Evolutionary conservation across 768 basidiomycete genomes (phyloP).

Genomic region (Mycena olivaceomarginata): DNA sequence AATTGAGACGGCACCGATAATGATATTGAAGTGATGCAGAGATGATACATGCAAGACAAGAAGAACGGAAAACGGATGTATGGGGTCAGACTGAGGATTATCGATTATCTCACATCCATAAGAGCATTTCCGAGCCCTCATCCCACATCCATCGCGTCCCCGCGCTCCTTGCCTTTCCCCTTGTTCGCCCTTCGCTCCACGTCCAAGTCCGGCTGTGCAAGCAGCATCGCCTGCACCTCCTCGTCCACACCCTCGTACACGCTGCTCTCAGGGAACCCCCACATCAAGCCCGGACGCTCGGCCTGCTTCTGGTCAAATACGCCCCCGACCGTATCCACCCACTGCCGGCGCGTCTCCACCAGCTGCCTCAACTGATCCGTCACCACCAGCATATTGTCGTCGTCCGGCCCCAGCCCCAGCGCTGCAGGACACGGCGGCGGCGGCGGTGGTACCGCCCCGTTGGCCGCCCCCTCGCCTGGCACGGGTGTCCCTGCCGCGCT

Average conservation of each 20-base stretch:
- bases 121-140: slow-evolving; percentile 50
- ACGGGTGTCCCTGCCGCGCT: slow-evolving; percentile 46
- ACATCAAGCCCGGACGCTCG: slow-evolving; percentile 80
- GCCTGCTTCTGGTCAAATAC: slow-evolving; percentile 86
- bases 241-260: slow-evolving; percentile 87
- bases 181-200: slow-evolving; percentile 55
- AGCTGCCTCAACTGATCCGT: slow-evolving; percentile 82
- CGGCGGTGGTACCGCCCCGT: slow-evolving; percentile 56
- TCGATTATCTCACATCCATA: background rate
- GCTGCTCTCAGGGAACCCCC: slow-evolving; percentile 86
- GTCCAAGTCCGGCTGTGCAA: slow-evolving; percentile 48
- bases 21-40: slow-evolving; percentile 34
- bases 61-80: background rate
- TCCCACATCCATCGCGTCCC: slow-evolving; percentile 83
- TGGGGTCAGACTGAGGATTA: background rate
- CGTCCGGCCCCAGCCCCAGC: slow-evolving; percentile 81
- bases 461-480: slow-evolving; percentile 50
- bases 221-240: slow-evolving; percentile 67
- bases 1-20: slow-evolving; percentile 6
- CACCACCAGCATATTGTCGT: slow-evolving; percentile 77
- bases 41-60: slow-evolving; percentile 30
- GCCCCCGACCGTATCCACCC: slow-evolving; percentile 85
- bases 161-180: slow-evolving; percentile 71
- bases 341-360: slow-evolving; percentile 84
- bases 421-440: slow-evolving; percentile 84